Evolutionary conservation across 2,329 filamentous ascomycete genomes (phyloP).

Genomic region (Acephala macrosclerotiorum): DNA sequence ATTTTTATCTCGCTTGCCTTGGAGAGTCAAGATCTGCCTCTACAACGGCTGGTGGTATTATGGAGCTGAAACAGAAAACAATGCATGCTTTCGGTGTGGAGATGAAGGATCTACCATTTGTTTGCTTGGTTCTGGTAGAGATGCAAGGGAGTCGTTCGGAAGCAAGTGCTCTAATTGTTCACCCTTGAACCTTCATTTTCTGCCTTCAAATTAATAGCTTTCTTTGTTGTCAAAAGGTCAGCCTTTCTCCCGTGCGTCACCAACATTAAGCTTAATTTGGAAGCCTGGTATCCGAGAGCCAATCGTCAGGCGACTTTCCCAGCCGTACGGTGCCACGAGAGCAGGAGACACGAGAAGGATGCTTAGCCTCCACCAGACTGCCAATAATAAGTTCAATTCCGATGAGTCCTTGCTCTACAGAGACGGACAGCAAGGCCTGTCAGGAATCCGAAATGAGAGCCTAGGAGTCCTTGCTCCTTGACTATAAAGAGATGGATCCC

Average conservation of each 20-base stretch:
- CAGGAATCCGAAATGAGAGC: neutral
- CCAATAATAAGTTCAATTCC: neutral
- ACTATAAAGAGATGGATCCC: conserved; percentile 6
- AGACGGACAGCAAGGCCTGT: neutral
- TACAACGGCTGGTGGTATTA: neutral
- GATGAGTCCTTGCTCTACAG: neutral
- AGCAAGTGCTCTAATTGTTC: neutral
- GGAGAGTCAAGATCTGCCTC: neutral
- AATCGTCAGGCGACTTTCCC: neutral
- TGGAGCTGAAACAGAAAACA: conserved; percentile 11
- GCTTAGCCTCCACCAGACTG: conserved; percentile 11
- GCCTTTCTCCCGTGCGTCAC: neutral
- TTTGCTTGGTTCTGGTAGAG: neutral
- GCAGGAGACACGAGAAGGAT: conserved; percentile 10
- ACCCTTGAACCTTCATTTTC: no score
- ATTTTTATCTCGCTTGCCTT: conserved; percentile 1
- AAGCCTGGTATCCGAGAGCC: neutral
- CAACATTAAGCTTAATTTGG: conserved; percentile 13
- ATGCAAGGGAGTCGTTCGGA: conserved; percentile 3
- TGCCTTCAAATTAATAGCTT: neutral
- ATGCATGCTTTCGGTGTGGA: conserved; percentile 8
- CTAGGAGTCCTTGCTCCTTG: neutral
- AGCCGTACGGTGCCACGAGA: conserved; percentile 8
- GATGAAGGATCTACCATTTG: neutral
- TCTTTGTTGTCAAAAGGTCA: neutral